A percentile compares a stretch with the other conserved stretches of the same genome.
phyloP scores from a whole-genome alignment of 2,329 filamentous ascomycete species.

The Pseudogymnoascus sp. region DNA sequence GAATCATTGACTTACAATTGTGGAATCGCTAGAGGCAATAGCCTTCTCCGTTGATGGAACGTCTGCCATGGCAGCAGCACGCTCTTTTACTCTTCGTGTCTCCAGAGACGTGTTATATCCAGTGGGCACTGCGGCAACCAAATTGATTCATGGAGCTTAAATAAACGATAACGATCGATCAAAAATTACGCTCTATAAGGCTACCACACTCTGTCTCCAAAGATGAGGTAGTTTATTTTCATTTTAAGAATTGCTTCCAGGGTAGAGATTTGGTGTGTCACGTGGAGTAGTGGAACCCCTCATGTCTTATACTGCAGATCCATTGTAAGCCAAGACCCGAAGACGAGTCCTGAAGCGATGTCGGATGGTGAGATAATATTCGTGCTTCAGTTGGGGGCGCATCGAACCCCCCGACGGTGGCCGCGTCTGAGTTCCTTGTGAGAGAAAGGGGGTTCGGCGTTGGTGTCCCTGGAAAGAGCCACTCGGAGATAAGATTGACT shows the following conservation, averaged over 20 bases:
- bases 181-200: neutral
- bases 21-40: neutral
- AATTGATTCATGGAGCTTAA: neutral
- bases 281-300: neutral
- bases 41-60: neutral
- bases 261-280: neutral
- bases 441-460: neutral
- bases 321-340: neutral
- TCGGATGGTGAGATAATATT: neutral
- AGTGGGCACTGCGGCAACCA: neutral
- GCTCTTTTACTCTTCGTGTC: neutral
- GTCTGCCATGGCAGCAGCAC: neutral
- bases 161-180: neutral
- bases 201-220: neutral
- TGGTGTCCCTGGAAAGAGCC: neutral
- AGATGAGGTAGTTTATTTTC: neutral
- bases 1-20: neutral
- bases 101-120: neutral
- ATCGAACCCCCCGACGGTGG: neutral
- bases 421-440: neutral
- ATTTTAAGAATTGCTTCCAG: neutral
- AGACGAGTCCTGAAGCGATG: neutral
- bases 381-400: neutral
- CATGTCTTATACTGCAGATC: neutral
- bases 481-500: constrained; percentile 7